Base-by-base conservation (phyloP, 1,284 basidiomycete species). In the Apiotrichum gamsii region DNA sequence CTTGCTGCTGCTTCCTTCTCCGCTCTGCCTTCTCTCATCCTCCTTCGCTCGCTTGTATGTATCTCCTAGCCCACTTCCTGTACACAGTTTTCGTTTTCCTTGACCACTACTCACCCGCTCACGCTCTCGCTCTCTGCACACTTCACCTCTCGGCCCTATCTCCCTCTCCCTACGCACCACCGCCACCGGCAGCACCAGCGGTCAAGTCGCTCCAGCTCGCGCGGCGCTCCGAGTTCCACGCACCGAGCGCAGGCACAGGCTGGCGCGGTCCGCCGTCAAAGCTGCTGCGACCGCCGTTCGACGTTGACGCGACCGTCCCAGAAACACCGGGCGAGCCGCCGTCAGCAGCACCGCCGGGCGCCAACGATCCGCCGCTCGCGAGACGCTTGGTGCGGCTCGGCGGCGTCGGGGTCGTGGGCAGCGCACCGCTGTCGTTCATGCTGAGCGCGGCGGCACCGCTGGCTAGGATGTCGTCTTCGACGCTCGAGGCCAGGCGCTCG, bases 151-250 rank as follows among this genome's bases (percentile, higher is more conserved):
- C n/a, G n/a, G n/a, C n/a, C n/a, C n/a, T n/a, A n/a, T n/a, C n/a
- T n/a, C 18, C 25, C 11, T 13, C 39, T 5, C 14, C 8, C 28
- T 20, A 20, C 24, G 19, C 37, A 44, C 49, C n/a, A 51, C 49
- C 43, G 19, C 34, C 8, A 16, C 21, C 20, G 16, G 8, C 33
- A 19, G 18, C 40, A 19, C 44, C 37, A 11, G 44, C 45, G 5
- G n/a, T n/a, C n/a, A 51, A 32, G 51, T 61, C 61, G 34, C 60
- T 59, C 52, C 61, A 69, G 44, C 66, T 69, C 32, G 64, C 65
- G 28, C 65, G 52, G 21, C 65, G 43, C 35, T 68, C 65, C 3
- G 51, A 47, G 34, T 42, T 54, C 35, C 45, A 50, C n/a, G 45
- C 57, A n/a, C 43, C 45, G 2, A 46, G 40, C n/a, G n/a, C n/a